Evolutionary conservation across 768 basidiomycete genomes (phyloP).

Genomic region (Pleurotus citrinopileatus): DNA sequence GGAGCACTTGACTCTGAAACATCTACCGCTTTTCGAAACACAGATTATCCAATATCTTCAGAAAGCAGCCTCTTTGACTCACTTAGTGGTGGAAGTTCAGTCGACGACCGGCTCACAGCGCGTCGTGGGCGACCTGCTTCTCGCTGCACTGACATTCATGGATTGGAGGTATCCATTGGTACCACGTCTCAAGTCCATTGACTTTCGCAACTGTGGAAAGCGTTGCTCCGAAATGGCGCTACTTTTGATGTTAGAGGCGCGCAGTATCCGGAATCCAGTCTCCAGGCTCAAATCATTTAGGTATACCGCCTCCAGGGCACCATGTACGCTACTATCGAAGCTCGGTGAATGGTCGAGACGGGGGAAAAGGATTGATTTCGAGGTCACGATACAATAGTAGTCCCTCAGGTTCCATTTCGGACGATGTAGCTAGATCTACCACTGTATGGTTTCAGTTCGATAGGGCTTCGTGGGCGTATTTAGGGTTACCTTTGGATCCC

Average conservation of each 20-base stretch:
- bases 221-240: constrained; percentile 5
- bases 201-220: constrained; percentile 9
- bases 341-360: not conserved
- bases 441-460: too few relatives aligned
- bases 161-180: constrained; percentile 1
- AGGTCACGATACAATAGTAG: not conserved
- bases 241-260: constrained; percentile 4
- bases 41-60: constrained; percentile 8
- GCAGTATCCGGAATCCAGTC: not conserved
- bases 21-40: constrained; percentile 6
- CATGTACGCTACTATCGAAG: not conserved
- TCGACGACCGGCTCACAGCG: not conserved
- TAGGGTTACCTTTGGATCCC: too few relatives aligned
- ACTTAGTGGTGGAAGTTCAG: constrained; percentile 2
- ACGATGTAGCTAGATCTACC: too few relatives aligned
- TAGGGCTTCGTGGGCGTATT: too few relatives aligned
- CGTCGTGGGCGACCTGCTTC: constrained; percentile 4
- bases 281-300: not conserved
- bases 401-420: not conserved
- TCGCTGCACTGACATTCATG: constrained; percentile 5
- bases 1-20: not conserved
- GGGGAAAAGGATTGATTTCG: not conserved
- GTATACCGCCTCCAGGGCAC: not conserved
- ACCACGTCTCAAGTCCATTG: constrained; percentile 5
- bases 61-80: not conserved